Percentiles rank a stretch among this genome's conserved stretches.
Conservation (phyloP, 768 basidiomycete genomes). For the Naematelia encephala region DNA sequence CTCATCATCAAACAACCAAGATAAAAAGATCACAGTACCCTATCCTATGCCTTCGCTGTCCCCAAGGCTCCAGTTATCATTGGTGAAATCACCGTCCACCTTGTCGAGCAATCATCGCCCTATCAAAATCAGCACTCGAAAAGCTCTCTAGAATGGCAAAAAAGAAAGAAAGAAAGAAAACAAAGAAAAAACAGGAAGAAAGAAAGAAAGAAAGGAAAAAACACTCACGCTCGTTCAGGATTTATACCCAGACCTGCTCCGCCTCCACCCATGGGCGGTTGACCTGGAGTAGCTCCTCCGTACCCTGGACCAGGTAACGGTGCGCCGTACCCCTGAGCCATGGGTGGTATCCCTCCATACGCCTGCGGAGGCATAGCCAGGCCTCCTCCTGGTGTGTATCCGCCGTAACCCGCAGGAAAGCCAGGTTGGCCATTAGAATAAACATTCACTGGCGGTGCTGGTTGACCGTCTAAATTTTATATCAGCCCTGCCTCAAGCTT, state of each 20-base stretch:
- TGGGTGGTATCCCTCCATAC: conserved; percentile 8
- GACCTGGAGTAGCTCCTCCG: conserved; percentile 12
- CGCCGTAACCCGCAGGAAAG: conserved; percentile 2
- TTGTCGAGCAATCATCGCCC: conserved; percentile 41
- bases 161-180: not conserved
- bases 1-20: not conserved
- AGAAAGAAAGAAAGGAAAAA: not conserved
- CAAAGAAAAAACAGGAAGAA: not conserved
- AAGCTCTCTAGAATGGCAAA: not conserved
- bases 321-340: conserved; percentile 15
- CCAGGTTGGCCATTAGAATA: conserved; percentile 14
- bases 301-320: conserved; percentile 17
- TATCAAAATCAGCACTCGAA: conserved; percentile 6
- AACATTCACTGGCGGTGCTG: conserved; percentile 2
- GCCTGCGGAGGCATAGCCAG: conserved; percentile 1
- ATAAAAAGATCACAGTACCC: no score
- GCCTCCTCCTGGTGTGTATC: not conserved
- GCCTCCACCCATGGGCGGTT: conserved; percentile 8
- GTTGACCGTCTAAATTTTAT: conserved; percentile 11
- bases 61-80: no score
- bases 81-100: conserved; percentile 22
- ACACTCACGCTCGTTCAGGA: conserved; percentile 42
- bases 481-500: not conserved
- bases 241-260: conserved; percentile 30
- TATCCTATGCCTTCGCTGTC: no score